Evolutionary conservation across 2,329 filamentous ascomycete species (phyloP).

Genomic region (Nectriaceae sp.): DNA sequence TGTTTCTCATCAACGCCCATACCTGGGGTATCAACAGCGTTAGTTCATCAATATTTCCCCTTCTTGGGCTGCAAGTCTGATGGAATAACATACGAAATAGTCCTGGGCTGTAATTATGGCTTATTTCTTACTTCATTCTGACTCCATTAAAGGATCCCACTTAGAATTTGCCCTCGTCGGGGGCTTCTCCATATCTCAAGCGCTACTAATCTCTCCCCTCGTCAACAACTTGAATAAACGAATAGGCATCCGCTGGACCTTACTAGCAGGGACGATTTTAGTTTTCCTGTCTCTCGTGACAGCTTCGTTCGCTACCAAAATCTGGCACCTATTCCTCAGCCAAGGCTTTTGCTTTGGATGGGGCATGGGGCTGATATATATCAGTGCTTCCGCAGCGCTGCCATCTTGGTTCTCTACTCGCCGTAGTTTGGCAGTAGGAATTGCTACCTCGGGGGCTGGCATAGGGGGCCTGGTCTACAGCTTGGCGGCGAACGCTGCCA

Average conservation of each 20-base stretch:
- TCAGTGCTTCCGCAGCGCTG: slow-evolving; percentile 61
- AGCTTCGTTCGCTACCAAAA: slow-evolving; percentile 63
- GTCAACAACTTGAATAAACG: slow-evolving; percentile 59
- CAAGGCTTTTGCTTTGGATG: slow-evolving; percentile 72
- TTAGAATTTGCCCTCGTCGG: slow-evolving; percentile 74
- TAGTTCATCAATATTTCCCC: no score
- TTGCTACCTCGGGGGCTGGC: slow-evolving; percentile 6
- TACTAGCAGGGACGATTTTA: slow-evolving; percentile 63
- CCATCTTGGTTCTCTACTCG: slow-evolving; percentile 67
- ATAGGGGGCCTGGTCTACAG: slow-evolving; percentile 10
- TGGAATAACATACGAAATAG: slow-evolving; percentile 1
- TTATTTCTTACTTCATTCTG: slow-evolving; percentile 53
- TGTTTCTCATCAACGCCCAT: slow-evolving; percentile 59
- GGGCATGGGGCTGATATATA: slow-evolving; percentile 72
- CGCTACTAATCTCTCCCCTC: slow-evolving; percentile 66
- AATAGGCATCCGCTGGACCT: slow-evolving; percentile 61
- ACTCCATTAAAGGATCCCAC: slow-evolving; percentile 60
- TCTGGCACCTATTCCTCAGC: slow-evolving; percentile 73
- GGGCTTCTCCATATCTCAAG: slow-evolving; percentile 33
- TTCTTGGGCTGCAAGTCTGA: no score
- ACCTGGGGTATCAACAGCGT: slow-evolving; percentile 49
- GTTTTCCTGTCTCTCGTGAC: slow-evolving; percentile 64
- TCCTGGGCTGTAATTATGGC: slow-evolving; percentile 49
- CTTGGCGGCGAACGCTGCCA: slow-evolving; percentile 1
- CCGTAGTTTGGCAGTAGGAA: slow-evolving; percentile 4